phyloP scores from a whole-genome alignment of 164 flowering plant genomes.

The Chimonanthus praecox region DNA sequence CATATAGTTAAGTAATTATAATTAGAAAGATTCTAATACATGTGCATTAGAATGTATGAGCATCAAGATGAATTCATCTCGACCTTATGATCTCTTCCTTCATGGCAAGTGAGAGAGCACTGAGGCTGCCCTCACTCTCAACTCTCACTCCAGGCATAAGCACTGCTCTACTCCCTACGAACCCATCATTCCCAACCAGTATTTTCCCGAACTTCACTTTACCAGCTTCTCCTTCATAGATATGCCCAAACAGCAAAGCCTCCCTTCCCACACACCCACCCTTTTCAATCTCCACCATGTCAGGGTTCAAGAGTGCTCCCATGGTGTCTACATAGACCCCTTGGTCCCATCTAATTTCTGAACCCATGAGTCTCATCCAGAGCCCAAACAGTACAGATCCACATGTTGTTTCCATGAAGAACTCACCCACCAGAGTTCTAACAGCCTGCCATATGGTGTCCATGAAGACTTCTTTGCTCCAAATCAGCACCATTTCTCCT shows the following conservation, averaged over 20 bases:
- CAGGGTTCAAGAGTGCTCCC: slow-evolving; percentile 71
- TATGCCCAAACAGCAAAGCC: slow-evolving; percentile 70
- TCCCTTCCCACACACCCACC: slow-evolving; percentile 67
- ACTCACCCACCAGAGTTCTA: slow-evolving; percentile 57
- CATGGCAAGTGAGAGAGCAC: slow-evolving; percentile 60
- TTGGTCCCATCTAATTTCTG: slow-evolving; percentile 34
- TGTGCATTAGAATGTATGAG: too few species aligned
- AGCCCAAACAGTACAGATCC: slow-evolving; percentile 47
- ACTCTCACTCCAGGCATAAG: slow-evolving; percentile 70
- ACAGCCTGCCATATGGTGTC: slow-evolving; percentile 78
- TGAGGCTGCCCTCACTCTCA: slow-evolving; percentile 43
- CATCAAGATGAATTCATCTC: slow-evolving; percentile 7
- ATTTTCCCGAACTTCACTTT: slow-evolving; percentile 66
- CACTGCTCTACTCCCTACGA: slow-evolving; percentile 65
- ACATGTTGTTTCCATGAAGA: slow-evolving; percentile 65
- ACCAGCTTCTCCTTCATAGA: slow-evolving; percentile 74
- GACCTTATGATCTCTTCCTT: slow-evolving; percentile 53
- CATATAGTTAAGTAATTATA: too few species aligned
- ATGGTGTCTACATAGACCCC: slow-evolving; percentile 59
- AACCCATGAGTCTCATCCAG: slow-evolving; percentile 73
- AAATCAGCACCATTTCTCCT: slow-evolving; percentile 39
- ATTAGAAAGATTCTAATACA: too few species aligned
- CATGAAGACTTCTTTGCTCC: slow-evolving; percentile 53
- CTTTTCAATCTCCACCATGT: slow-evolving; percentile 64
- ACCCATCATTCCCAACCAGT: slow-evolving; percentile 54